phyloP scores from a whole-genome alignment of 75 land plant genomes.

The Selaginella moellendorffii region DNA sequence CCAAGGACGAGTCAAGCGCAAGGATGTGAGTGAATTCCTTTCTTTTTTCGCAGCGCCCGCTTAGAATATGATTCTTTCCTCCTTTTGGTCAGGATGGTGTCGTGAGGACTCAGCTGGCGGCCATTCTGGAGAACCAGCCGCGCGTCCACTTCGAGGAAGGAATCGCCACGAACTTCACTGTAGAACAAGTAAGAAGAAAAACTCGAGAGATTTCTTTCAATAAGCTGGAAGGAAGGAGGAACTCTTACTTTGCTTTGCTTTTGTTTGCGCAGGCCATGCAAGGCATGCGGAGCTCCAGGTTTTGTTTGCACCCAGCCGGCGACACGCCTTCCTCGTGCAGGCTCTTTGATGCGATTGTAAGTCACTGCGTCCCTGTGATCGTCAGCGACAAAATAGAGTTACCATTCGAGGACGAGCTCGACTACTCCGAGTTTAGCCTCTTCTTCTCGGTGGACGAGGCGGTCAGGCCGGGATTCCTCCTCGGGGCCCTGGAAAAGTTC shows the following conservation, averaged over 20 bases:
- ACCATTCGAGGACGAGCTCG: slow-evolving; percentile 74
- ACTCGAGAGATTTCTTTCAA: too few species aligned
- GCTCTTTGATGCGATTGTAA: slow-evolving; percentile 91
- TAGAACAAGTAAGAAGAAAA: slow-evolving; percentile 23
- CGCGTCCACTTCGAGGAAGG: slow-evolving; percentile 54
- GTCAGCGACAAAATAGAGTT: slow-evolving; percentile 90
- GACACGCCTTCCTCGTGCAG: slow-evolving; percentile 96
- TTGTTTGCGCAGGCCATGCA: slow-evolving; percentile 38
- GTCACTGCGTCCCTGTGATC: slow-evolving; percentile 97
- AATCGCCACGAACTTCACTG: slow-evolving; percentile 34
- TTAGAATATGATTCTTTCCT: not conserved
- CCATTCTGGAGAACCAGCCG: slow-evolving; percentile 34
- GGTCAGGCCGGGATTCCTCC: slow-evolving; percentile 39
- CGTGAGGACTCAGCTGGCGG: slow-evolving; percentile 47
- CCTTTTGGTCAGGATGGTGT: slow-evolving; percentile 54
- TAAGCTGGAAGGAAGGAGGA: too few species aligned
- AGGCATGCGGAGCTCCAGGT: slow-evolving; percentile 87
- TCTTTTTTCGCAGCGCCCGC: not conserved
- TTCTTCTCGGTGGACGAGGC: slow-evolving; percentile 78
- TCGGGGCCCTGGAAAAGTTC: slow-evolving; percentile 32
- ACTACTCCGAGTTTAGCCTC: slow-evolving; percentile 57
- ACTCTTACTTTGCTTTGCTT: too few species aligned
- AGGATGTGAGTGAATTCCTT: slow-evolving; percentile 44
- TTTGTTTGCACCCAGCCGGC: slow-evolving; percentile 85
- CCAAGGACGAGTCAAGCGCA: slow-evolving; percentile 66